Conservation (phyloP, 208 protist species). For the Leishmania arabica region DNA sequence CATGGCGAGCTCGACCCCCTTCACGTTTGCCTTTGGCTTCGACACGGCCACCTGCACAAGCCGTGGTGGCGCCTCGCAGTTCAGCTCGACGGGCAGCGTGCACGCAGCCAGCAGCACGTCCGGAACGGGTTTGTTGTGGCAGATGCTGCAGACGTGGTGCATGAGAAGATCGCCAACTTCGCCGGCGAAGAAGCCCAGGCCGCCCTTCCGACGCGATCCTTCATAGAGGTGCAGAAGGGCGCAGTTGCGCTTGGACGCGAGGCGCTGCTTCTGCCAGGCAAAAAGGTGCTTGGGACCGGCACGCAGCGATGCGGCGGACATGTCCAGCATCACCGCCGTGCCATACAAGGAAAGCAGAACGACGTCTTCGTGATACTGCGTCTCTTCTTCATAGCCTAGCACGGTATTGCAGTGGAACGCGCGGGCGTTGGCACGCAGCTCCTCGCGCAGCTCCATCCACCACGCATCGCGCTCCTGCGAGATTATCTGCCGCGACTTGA, state of each 20-base stretch:
- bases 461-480: slow-evolving; percentile 90
- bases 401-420: slow-evolving; percentile 91
- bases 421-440: slow-evolving; percentile 88
- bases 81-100: slow-evolving; percentile 75
- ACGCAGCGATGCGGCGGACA: slow-evolving; percentile 54
- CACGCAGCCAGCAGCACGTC: slow-evolving; percentile 84
- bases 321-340: slow-evolving; percentile 88
- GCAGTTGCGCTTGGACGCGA: slow-evolving; percentile 51
- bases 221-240: slow-evolving; percentile 72
- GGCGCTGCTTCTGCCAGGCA: slow-evolving; percentile 42
- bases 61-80: slow-evolving; percentile 54
- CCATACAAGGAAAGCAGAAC: slow-evolving; percentile 86
- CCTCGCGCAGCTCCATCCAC: slow-evolving; percentile 94
- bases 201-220: slow-evolving; percentile 34
- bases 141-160: slow-evolving; percentile 65
- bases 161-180: slow-evolving; percentile 49
- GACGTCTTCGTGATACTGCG: slow-evolving; percentile 86
- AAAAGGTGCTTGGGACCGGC: slow-evolving; percentile 76
- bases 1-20: slow-evolving; percentile 77
- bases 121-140: slow-evolving; percentile 68
- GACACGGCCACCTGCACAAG: slow-evolving; percentile 79
- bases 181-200: slow-evolving; percentile 13
- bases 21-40: slow-evolving; percentile 69
- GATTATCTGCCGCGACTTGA: slow-evolving; percentile 85
- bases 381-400: slow-evolving; percentile 89